Evolutionary conservation across 768 basidiomycete genomes (phyloP), one percentile per base, ranked within the genome.

Genomic region (Suillus clintonianus): DNA sequence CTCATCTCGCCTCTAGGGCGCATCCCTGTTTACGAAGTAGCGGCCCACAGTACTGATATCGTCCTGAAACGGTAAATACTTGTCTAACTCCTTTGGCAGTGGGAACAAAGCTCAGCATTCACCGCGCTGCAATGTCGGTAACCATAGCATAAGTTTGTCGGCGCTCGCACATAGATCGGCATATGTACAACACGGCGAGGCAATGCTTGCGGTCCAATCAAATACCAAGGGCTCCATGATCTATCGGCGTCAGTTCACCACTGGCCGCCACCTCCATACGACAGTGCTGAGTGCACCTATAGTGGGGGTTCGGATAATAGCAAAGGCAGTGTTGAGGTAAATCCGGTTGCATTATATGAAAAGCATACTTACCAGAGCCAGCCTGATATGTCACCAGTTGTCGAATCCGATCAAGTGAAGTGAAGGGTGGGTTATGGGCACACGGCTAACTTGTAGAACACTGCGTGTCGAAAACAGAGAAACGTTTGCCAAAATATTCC

Each of bases 1-100:
- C 56, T 57, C 56, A 57, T 57, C 24, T 57, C 56, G 39, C 56
- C 37, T 27, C 56, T 41, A 41, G 24, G 56, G 24, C 37, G 11
- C 56, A 41, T 57, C 14, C 24, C 39, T 57, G 36, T 41, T 57
- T 53, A 41, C 36, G 22, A 24, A 56, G n/a, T n/a, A 22, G 15
- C 54, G 9, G 39, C 6, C 17, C 15, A 57, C 17, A 47, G 22
- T 47, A 47, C 22, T 14, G 22, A 24, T 47, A n/a, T 27, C 37
- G 24, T 27, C 54, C 15, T 56, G 36, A 56, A 56, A 11, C 15
- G 24, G 37, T 24, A 56, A 39, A 56, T 17, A 37, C 10, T 39
- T 24, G 55, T 24, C 36, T 2, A 56, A 39, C 15, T 17, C 36
- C 55, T 37, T 15, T 53, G 51, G 7, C 19, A 53, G 19, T 32